phyloP scores from a whole-genome alignment of 768 basidiomycete species.

The Cystoderma amianthinum region DNA sequence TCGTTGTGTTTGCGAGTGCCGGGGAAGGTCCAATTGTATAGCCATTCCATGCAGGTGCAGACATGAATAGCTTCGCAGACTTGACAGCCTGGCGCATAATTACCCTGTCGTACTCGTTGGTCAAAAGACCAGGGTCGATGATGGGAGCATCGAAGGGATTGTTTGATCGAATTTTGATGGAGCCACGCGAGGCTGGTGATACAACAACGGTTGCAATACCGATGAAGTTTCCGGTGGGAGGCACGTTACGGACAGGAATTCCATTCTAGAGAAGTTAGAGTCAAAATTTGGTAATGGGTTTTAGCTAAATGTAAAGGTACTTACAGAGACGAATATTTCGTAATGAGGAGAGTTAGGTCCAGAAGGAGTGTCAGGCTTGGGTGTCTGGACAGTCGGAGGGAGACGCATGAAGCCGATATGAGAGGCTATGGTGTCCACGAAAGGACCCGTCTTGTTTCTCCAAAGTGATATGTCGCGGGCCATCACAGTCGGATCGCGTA shows the following conservation, averaged over 20 bases:
- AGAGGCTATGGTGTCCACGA: constrained; percentile 9
- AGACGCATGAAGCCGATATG: constrained; percentile 17
- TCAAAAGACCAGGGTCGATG: constrained; percentile 28
- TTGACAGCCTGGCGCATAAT: constrained; percentile 14
- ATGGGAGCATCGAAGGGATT: constrained; percentile 1
- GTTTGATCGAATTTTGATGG: background rate
- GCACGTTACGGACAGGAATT: background rate
- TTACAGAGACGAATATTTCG: constrained; percentile 16
- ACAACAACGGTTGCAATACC: background rate
- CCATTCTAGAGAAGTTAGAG: background rate
- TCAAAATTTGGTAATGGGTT: background rate
- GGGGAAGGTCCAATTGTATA: constrained; percentile 15
- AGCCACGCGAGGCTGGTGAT: constrained; percentile 1
- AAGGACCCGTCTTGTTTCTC: constrained; percentile 10
- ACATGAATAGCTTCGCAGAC: constrained; percentile 11
- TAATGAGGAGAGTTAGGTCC: constrained; percentile 18
- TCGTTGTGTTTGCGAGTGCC: constrained; percentile 8
- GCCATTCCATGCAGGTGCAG: constrained; percentile 14
- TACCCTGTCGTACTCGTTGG: constrained; percentile 15
- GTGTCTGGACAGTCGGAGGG: constrained; percentile 11
- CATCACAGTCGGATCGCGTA: constrained; percentile 3
- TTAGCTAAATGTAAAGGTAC: background rate
- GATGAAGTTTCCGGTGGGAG: background rate
- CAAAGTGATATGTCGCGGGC: background rate
- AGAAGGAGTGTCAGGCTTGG: constrained; percentile 15